phyloP scores from a whole-genome alignment of 169 alveolate genomes.

The Miamiensis avidus region DNA sequence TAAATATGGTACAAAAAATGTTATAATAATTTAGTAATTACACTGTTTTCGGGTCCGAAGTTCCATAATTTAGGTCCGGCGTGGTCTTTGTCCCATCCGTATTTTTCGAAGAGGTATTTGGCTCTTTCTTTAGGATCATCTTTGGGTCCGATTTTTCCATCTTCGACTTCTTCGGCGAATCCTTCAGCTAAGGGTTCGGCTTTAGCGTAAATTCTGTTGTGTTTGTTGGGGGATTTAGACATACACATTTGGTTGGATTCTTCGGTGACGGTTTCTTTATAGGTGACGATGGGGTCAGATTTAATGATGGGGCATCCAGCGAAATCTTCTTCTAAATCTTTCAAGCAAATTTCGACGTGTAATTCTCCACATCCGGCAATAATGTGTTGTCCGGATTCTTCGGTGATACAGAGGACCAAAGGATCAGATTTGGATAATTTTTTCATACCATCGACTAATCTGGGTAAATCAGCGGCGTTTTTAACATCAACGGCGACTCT shows the following conservation, averaged over 20 bases:
- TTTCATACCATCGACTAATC: conserved; percentile 98
- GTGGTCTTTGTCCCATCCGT: conserved; percentile 97
- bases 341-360: conserved; percentile 98
- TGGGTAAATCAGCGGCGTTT: conserved; percentile 98
- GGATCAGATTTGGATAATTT: conserved; percentile 98
- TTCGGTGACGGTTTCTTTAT: conserved; percentile 98
- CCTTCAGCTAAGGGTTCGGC: conserved; percentile 98
- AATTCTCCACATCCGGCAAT: conserved; percentile 99
- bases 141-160: conserved; percentile 90
- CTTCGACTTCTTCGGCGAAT: conserved; percentile 96
- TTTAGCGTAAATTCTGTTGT: conserved; percentile 96
- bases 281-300: conserved; percentile 99
- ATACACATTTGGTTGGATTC: conserved; percentile 92
- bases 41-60: conserved; percentile 99
- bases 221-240: conserved; percentile 99
- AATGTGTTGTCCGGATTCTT: conserved; percentile 98
- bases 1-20: no score
- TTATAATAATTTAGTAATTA: no score
- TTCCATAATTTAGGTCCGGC: conserved; percentile 97
- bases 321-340: conserved; percentile 98
- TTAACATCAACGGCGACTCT: conserved; percentile 99
- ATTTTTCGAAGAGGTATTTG: conserved; percentile 91
- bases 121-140: conserved; percentile 97
- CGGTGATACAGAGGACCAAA: conserved; percentile 97
- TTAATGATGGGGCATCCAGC: conserved; percentile 98